A percentile compares a stretch with the other conserved stretches of the same genome.
Evolutionary conservation across 164 flowering plant genomes (phyloP).

Genomic region (Nymphaea colorata): DNA sequence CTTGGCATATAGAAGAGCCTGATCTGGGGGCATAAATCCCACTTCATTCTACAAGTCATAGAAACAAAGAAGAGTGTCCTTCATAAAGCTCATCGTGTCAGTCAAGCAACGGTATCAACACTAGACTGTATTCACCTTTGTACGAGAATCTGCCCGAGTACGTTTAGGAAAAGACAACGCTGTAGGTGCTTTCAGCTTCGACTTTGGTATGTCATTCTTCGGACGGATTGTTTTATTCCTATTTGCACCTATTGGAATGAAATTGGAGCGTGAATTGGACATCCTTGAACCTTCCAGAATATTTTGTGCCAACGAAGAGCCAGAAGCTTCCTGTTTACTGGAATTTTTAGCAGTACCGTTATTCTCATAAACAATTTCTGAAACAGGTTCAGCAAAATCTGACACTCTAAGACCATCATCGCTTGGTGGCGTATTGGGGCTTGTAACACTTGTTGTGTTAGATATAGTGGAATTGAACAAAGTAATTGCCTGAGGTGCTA

Average conservation of each 20-base stretch:
- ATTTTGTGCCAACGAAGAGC: background rate
- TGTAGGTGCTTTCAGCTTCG: background rate
- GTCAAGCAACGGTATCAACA: background rate
- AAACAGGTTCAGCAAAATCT: too few species aligned
- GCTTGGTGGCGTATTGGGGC: background rate
- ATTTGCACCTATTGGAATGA: background rate
- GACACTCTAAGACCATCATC: background rate
- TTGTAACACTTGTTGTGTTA: background rate
- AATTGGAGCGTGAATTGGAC: background rate
- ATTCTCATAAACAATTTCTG: background rate
- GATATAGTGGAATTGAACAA: too few species aligned
- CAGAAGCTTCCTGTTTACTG: background rate
- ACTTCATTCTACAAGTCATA: background rate
- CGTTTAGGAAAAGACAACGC: background rate
- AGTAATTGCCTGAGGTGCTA: background rate
- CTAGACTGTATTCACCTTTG: background rate
- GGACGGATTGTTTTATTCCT: too few species aligned
- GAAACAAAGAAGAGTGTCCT: constrained; percentile 16
- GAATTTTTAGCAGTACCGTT: background rate
- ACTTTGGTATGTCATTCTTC: background rate
- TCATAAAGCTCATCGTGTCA: background rate
- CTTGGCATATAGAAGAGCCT: constrained; percentile 60
- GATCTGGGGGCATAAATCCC: constrained; percentile 40
- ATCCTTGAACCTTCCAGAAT: too few species aligned
- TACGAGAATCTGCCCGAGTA: background rate